Evolutionary conservation across 116 monocot species (phyloP).

Genomic region (Iris pallida): DNA sequence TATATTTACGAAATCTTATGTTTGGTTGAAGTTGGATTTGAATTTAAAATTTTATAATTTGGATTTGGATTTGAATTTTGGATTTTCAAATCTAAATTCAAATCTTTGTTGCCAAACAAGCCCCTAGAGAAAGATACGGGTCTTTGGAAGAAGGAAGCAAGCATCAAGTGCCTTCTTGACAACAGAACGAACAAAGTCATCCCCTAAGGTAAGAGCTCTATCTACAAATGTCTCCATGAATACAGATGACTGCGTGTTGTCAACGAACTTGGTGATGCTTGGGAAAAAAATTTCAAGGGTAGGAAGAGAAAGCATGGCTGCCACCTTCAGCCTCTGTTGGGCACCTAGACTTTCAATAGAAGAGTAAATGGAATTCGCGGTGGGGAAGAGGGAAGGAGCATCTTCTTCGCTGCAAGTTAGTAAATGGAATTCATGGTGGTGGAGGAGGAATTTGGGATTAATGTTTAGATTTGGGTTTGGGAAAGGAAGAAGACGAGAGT

Average conservation of each 20-base stretch:
- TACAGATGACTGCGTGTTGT: slow-evolving; percentile 23
- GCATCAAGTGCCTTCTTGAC: slow-evolving; percentile 8
- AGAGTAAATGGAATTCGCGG: slow-evolving; percentile 21
- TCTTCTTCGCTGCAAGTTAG: slow-evolving; percentile 9
- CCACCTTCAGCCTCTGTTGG: slow-evolving; percentile 15
- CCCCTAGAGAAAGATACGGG: no score
- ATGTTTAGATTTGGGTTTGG: no score
- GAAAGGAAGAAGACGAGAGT: no score
- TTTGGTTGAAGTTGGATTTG: no score
- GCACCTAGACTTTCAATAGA: slow-evolving; percentile 14
- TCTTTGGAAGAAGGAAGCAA: no score
- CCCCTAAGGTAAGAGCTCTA: slow-evolving; percentile 11
- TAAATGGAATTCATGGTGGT: no score
- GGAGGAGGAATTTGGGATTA: no score
- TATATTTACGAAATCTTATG: no score
- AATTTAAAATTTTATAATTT: no score
- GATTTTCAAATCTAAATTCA: no score
- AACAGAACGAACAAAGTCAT: slow-evolving; percentile 6
- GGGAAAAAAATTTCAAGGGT: slow-evolving; percentile 13
- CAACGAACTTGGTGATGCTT: slow-evolving; percentile 16
- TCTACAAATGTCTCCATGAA: slow-evolving; percentile 22
- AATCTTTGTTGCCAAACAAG: no score
- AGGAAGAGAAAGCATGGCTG: slow-evolving; percentile 30
- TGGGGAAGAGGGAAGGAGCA: slow-evolving; percentile 14
- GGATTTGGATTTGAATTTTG: no score